A percentile compares a stretch with the other conserved stretches of the same genome.
Conservation (phyloP, 768 basidiomycete species). For the Amanita pallidorosea region DNA sequence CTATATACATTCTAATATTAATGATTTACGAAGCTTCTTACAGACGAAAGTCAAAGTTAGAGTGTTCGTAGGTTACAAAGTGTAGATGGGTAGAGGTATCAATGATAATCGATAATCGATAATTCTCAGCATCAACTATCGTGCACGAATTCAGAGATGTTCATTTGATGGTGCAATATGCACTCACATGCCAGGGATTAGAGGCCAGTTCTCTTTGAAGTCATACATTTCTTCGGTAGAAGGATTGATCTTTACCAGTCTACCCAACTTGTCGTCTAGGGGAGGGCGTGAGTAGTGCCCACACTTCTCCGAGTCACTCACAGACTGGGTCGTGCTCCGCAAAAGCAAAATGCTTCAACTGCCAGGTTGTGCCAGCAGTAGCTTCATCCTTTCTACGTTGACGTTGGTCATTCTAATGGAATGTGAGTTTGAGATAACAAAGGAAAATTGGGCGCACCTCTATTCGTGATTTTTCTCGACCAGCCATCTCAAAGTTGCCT, state of each 20-base stretch:
- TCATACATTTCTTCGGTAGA: conserved; percentile 70
- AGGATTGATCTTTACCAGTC: conserved; percentile 49
- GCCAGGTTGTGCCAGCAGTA: conserved; percentile 63
- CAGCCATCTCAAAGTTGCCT: conserved; percentile 88
- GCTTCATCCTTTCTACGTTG: conserved; percentile 78
- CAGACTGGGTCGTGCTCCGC: conserved; percentile 65
- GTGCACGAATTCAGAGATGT: not conserved
- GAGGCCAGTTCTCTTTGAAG: conserved; percentile 56
- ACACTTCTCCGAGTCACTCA: conserved; percentile 22
- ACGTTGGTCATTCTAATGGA: conserved; percentile 76
- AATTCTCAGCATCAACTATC: not conserved
- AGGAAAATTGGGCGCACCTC: conserved; percentile 47
- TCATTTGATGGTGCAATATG: not conserved
- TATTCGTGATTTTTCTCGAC: conserved; percentile 78
- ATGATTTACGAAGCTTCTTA: not conserved
- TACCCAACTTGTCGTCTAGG: conserved; percentile 58
- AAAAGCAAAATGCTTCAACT: conserved; percentile 66
- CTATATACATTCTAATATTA: not conserved
- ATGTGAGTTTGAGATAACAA: not conserved
- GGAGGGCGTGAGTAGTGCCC: not conserved
- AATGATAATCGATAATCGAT: not conserved
- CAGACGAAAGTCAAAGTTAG: not conserved
- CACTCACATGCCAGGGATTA: not conserved
- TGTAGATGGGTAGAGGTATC: conserved; percentile 4
- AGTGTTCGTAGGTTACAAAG: conserved; percentile 2